phyloP scores from a whole-genome alignment of 768 basidiomycete genomes.

The Fomitopsis pulvina region DNA sequence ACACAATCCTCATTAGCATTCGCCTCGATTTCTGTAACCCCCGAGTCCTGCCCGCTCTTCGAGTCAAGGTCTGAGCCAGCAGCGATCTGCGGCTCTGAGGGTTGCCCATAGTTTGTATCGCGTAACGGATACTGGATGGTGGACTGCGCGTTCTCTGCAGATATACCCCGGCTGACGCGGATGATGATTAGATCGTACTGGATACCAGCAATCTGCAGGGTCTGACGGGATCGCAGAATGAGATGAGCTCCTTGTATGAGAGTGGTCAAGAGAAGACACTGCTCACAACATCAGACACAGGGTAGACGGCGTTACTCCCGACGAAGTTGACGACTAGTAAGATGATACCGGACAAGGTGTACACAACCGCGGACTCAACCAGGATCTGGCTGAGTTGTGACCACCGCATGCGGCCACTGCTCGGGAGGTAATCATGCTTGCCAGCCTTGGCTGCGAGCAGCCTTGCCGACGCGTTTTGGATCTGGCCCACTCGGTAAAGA shows the following conservation, averaged over 20 bases:
- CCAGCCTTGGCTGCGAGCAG: not conserved
- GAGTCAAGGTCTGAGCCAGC: not conserved
- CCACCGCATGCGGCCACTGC: not conserved
- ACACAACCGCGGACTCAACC: slow-evolving; percentile 1
- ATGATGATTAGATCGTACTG: slow-evolving; percentile 2
- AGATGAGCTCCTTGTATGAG: not conserved
- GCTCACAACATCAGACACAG: not conserved
- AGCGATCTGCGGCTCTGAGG: not conserved
- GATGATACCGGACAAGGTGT: not conserved
- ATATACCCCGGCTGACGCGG: not conserved
- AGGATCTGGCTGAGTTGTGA: not conserved
- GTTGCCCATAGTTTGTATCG: not conserved
- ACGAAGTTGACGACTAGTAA: not conserved
- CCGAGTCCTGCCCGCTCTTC: not conserved
- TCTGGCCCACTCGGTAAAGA: not conserved
- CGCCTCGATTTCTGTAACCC: not conserved
- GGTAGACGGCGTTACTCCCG: not conserved
- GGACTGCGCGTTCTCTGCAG: not conserved
- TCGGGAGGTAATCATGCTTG: not conserved
- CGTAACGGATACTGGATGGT: not conserved
- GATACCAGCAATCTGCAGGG: not conserved
- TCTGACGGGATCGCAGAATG: not conserved
- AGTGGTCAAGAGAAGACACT: not conserved
- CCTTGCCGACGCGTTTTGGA: not conserved
- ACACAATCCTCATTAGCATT: not conserved